Evolutionary conservation across 2,329 filamentous ascomycete species (phyloP).

Genomic region (Paraphoma sp.): DNA sequence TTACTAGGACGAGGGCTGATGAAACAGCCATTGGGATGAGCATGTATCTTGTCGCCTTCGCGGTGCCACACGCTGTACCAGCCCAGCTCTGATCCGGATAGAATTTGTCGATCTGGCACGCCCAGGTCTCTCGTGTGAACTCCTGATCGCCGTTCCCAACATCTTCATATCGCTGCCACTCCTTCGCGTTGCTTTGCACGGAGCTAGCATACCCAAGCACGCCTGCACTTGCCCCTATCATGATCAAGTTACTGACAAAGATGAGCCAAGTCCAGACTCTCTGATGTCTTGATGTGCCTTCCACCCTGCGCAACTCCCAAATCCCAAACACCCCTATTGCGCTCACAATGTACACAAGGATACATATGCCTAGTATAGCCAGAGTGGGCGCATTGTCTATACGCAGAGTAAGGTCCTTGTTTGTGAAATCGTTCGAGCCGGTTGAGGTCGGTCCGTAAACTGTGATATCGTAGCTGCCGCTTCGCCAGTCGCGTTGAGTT

Average conservation of each 20-base stretch:
- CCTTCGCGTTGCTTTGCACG: conserved; percentile 18
- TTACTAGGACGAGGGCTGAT: conserved; percentile 21
- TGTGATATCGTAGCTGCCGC: conserved; percentile 16
- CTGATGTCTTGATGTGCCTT: conserved; percentile 30
- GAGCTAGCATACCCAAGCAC: conserved; percentile 29
- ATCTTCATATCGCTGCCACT: conserved; percentile 27
- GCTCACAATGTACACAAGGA: conserved; percentile 23
- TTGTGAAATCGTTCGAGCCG: conserved; percentile 6
- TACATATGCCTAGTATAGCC: conserved; percentile 25
- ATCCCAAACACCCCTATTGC: conserved; percentile 28
- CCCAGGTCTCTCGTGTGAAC: conserved; percentile 36
- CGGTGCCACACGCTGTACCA: conserved; percentile 28
- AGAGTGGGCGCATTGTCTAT: conserved; percentile 18
- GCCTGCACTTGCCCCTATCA: conserved; percentile 22
- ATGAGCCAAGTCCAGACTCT: conserved; percentile 35
- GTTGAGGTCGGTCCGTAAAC: conserved; percentile 14
- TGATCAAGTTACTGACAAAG: conserved; percentile 20
- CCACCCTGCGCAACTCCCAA: conserved; percentile 38
- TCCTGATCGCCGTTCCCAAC: conserved; percentile 13
- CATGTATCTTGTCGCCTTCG: conserved; percentile 32
- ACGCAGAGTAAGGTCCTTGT: conserved; percentile 17
- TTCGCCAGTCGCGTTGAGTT: conserved; percentile 15
- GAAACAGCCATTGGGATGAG: conserved; percentile 31
- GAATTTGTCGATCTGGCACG: conserved; percentile 30
- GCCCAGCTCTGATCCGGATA: conserved; percentile 30